Evolutionary conservation across 176 grass and related monocot genomes (phyloP).

Genomic region (Pontederia paniculata): DNA sequence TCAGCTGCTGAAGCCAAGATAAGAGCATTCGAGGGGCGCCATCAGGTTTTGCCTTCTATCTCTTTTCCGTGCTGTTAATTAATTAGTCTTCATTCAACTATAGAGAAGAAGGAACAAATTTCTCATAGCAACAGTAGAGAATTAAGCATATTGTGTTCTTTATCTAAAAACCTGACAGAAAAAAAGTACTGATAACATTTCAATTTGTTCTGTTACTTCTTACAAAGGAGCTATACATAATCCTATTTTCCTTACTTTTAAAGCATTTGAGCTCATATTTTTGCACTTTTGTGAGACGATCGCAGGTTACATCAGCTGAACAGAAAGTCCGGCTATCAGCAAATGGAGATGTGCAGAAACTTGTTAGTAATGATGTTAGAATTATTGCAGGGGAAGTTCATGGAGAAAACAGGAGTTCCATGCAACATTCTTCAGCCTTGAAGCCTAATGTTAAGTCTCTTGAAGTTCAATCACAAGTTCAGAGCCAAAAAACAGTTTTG

Average conservation of each 20-base stretch:
- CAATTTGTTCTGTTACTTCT: too few species aligned
- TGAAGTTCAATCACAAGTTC: neutral
- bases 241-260: neutral
- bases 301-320: neutral
- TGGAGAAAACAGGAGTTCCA: neutral
- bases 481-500: neutral
- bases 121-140: too few species aligned
- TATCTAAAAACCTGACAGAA: too few species aligned
- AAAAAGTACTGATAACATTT: too few species aligned
- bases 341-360: neutral
- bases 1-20: slow-evolving; percentile 15
- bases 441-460: neutral
- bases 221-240: neutral
- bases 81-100: neutral
- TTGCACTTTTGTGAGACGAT: neutral
- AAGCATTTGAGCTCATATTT: neutral
- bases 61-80: neutral
- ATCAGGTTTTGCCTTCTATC: neutral
- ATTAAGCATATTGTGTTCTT: too few species aligned
- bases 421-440: neutral
- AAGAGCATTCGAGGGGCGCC: slow-evolving; percentile 11
- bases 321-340: neutral
- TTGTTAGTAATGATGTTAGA: neutral
- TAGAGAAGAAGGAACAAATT: too few species aligned
- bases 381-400: neutral